Evolutionary conservation across 352 stramenopile species (phyloP).

Genomic region (Pythium guiyangense): DNA sequence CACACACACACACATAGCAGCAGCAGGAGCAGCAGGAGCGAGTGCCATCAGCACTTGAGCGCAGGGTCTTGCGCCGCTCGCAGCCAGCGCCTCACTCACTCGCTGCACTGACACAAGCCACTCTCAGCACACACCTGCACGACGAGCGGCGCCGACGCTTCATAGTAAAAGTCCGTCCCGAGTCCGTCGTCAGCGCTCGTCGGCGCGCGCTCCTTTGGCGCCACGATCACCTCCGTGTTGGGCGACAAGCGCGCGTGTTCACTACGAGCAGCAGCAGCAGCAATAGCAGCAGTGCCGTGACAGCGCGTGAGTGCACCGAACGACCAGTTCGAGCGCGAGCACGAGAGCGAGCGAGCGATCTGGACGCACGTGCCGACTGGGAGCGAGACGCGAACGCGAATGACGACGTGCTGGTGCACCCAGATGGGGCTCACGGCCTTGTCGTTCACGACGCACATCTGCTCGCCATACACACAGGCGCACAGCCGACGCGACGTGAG

Average conservation of each 20-base stretch:
- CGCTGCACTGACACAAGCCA: no score
- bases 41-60: no score
- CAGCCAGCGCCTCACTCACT: no score
- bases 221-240: slow-evolving; percentile 67
- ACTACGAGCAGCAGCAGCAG: slow-evolving; percentile 19
- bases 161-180: slow-evolving; percentile 52
- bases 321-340: background rate
- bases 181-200: slow-evolving; percentile 22
- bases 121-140: slow-evolving; percentile 30
- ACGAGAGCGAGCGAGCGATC: background rate
- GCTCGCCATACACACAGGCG: slow-evolving; percentile 2
- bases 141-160: slow-evolving; percentile 42
- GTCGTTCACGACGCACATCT: slow-evolving; percentile 87
- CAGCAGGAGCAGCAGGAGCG: background rate
- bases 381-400: slow-evolving; percentile 56
- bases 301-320: background rate
- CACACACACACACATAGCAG: background rate
- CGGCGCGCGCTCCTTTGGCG: slow-evolving; percentile 58
- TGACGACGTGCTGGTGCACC: slow-evolving; percentile 75
- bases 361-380: slow-evolving; percentile 63
- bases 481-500: no score
- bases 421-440: slow-evolving; percentile 82
- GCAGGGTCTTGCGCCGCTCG: no score
- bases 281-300: background rate
- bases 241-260: slow-evolving; percentile 64